phyloP scores from a whole-genome alignment of 176 grass and related monocot species.

The Paspalum notatum region DNA sequence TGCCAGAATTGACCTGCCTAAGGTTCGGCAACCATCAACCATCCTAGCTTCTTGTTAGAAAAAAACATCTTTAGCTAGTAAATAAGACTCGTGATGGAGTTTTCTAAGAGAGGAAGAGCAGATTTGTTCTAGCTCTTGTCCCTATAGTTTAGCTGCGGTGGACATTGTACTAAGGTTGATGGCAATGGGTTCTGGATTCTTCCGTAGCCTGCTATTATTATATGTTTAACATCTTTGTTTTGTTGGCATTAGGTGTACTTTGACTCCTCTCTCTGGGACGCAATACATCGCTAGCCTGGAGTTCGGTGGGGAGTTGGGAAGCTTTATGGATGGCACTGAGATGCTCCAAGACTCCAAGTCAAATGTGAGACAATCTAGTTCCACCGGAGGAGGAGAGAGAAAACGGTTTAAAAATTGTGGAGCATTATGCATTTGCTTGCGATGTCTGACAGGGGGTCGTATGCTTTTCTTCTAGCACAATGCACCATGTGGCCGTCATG shows the following conservation, averaged over 20 bases:
- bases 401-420: background rate
- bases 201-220: background rate
- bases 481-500: background rate
- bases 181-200: slow-evolving; percentile 5
- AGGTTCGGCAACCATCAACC: background rate
- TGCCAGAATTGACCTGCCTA: background rate
- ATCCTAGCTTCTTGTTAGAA: background rate
- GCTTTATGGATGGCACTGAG: slow-evolving; percentile 16
- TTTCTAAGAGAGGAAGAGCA: background rate
- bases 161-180: background rate
- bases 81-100: background rate
- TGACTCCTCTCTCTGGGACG: slow-evolving; percentile 12
- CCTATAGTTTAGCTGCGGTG: background rate
- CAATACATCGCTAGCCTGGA: background rate
- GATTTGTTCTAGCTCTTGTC: background rate
- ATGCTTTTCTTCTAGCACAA: background rate
- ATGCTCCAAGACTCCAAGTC: slow-evolving; percentile 1
- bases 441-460: too few relatives aligned
- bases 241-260: slow-evolving; percentile 45
- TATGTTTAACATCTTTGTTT: background rate
- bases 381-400: slow-evolving; percentile 12
- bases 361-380: background rate
- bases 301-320: background rate
- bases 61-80: too few relatives aligned
- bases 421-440: background rate